Percentiles rank a stretch among this genome's conserved stretches.
Conservation (phyloP, 306 rosid species). For the Psophocarpus tetragonolobus region DNA sequence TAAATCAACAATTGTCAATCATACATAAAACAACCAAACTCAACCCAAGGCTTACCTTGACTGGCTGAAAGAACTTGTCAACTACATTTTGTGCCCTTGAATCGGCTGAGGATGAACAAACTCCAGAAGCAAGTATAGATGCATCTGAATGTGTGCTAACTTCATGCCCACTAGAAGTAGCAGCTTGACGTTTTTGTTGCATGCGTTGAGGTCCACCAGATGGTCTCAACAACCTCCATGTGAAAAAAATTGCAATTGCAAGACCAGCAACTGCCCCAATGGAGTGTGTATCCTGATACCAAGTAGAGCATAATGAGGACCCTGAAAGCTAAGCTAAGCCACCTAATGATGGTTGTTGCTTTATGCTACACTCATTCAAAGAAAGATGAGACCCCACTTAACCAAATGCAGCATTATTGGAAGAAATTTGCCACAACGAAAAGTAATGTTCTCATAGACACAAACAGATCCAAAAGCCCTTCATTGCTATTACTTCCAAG, state of each 20-base stretch:
- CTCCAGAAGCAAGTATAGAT: slow-evolving; percentile 34
- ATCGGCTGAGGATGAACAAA: slow-evolving; percentile 45
- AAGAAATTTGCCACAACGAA: neutral
- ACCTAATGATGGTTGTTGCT: neutral
- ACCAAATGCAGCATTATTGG: neutral
- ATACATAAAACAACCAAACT: slow-evolving; percentile 12
- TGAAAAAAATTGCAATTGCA: slow-evolving; percentile 69
- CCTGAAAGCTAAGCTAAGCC: neutral
- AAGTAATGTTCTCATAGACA: neutral
- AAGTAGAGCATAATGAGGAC: slow-evolving; percentile 17
- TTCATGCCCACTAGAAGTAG: slow-evolving; percentile 53
- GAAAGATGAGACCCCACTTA: neutral
- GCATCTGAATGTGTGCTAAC: slow-evolving; percentile 44
- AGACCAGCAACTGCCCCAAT: slow-evolving; percentile 74
- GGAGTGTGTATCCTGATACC: slow-evolving; percentile 62
- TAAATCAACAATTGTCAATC: slow-evolving; percentile 10
- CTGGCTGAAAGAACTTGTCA: slow-evolving; percentile 70
- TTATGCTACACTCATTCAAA: neutral
- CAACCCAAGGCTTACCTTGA: slow-evolving; percentile 46
- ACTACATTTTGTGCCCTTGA: slow-evolving; percentile 64
- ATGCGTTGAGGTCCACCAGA: slow-evolving; percentile 60
- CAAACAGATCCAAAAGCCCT: neutral
- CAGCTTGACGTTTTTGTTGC: slow-evolving; percentile 64
- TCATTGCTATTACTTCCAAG: neutral
- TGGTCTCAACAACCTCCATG: slow-evolving; percentile 80